Conservation (phyloP, 768 basidiomycete genomes). For the Boletus fagicola region DNA sequence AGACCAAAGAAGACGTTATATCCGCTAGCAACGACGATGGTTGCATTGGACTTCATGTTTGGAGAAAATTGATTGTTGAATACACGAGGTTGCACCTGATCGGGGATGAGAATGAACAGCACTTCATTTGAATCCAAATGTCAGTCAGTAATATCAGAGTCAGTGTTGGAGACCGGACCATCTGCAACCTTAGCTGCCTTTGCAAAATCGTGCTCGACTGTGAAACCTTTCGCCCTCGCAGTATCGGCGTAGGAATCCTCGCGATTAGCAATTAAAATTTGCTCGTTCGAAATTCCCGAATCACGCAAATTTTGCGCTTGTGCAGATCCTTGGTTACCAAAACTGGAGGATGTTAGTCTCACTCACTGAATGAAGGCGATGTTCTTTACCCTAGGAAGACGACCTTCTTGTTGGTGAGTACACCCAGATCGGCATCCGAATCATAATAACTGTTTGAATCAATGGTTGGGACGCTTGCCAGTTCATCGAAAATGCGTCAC, state of each 20-base stretch:
- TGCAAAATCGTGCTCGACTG: slow-evolving; percentile 53
- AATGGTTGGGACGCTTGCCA: neutral
- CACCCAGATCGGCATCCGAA: slow-evolving; percentile 51
- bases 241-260: slow-evolving; percentile 56
- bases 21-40: slow-evolving; percentile 60
- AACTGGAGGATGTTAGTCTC: slow-evolving; percentile 35
- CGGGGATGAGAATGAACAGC: slow-evolving; percentile 60
- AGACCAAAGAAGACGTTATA: slow-evolving; percentile 66
- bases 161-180: slow-evolving; percentile 34
- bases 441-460: slow-evolving; percentile 46
- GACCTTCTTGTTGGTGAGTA: slow-evolving; percentile 49
- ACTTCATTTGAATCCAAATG: slow-evolving; percentile 34
- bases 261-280: slow-evolving; percentile 58
- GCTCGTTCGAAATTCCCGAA: slow-evolving; percentile 58
- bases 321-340: slow-evolving; percentile 65
- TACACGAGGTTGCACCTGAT: slow-evolving; percentile 61
- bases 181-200: slow-evolving; percentile 58
- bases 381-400: slow-evolving; percentile 55
- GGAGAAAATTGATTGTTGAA: slow-evolving; percentile 57
- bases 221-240: slow-evolving; percentile 56
- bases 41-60: slow-evolving; percentile 44
- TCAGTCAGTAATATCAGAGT: neutral
- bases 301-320: slow-evolving; percentile 68
- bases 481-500: slow-evolving; percentile 13
- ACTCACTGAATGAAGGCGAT: neutral